phyloP scores from a whole-genome alignment of 2,329 filamentous ascomycete genomes.

The Parascedosporium putredinis region DNA sequence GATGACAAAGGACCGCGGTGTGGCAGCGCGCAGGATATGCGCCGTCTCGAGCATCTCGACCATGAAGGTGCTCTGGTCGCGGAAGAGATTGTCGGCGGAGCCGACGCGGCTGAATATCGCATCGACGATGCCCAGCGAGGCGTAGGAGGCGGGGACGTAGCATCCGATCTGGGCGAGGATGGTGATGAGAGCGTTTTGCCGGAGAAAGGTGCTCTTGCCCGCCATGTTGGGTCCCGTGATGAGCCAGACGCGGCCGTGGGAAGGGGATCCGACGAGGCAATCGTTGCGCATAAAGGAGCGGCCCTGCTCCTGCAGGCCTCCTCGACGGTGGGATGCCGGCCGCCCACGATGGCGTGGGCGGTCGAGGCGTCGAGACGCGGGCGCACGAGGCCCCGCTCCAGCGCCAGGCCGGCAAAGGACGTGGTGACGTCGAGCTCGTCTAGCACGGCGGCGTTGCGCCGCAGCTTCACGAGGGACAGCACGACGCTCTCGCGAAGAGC shows the following conservation, averaged over 20 bases:
- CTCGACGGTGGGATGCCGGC: slow-evolving; percentile 89
- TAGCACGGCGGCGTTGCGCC: slow-evolving; percentile 80
- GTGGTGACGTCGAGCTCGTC: slow-evolving; percentile 89
- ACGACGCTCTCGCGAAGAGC: slow-evolving; percentile 67
- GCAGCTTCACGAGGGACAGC: slow-evolving; percentile 70
- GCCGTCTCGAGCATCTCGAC: slow-evolving; percentile 98
- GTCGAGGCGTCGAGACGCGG: slow-evolving; percentile 59
- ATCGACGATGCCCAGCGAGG: slow-evolving; percentile 84
- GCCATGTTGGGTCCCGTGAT: slow-evolving; percentile 94
- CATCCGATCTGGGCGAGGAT: slow-evolving; percentile 88
- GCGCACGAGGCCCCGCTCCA: slow-evolving; percentile 61
- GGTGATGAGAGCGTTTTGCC: slow-evolving; percentile 90
- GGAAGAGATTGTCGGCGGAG: slow-evolving; percentile 89
- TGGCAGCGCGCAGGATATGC: slow-evolving; percentile 76
- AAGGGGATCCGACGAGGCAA: slow-evolving; percentile 64
- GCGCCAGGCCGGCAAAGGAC: slow-evolving; percentile 71
- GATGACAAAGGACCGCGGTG: slow-evolving; percentile 77
- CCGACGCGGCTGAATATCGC: slow-evolving; percentile 90
- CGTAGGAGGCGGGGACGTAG: slow-evolving; percentile 82
- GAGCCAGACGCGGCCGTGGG: slow-evolving; percentile 53
- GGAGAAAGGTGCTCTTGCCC: slow-evolving; percentile 90
- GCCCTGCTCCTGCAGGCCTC: slow-evolving; percentile 68
- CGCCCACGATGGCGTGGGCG: slow-evolving; percentile 68
- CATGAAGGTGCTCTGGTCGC: slow-evolving; percentile 97
- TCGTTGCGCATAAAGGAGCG: slow-evolving; percentile 78